Evolutionary conservation across 2,329 filamentous ascomycete genomes (phyloP), one percentile per base, ranked within the genome.

Genomic region (Zymoseptoria brevis): DNA sequence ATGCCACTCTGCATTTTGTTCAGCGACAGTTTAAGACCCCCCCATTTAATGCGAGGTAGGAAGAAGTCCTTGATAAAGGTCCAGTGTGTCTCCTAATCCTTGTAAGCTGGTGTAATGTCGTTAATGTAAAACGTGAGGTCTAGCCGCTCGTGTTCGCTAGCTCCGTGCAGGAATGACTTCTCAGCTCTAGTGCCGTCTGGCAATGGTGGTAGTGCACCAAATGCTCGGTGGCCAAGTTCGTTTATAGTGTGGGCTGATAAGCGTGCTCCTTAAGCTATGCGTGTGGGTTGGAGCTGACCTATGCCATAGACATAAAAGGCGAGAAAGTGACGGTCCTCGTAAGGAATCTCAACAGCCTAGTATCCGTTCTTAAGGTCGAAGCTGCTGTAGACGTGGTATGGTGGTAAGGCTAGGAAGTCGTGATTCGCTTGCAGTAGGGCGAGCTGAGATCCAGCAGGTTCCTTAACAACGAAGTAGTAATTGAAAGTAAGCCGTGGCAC

Each of bases 361-460:
- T 57, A 57, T 48, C n/a, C 30, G 30, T 54, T 54, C 56, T 57
- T 57, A 19, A 57, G 24, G 50, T 57, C n/a, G n/a, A 57, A 57
- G 22, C 26, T 49, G 2, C 16, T 54, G 30, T 41, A 57, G 3
- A 11, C 45, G 4, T 7, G 24, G 49, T 57, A 50, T 50, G 13
- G 4, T 5, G 48, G 48, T 50, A 50, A 13, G 5, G 48, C 5
- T 5, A 50, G 48, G 48, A 50, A 50, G 16, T n/a, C 6, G 13
- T 50, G 13, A 30, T 30, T 22, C 11, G 53, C 50, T 13, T 30
- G 7, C 3, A 41, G 49, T n/a, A 57, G 56, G 19, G 53, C 19
- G 24, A 57, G 53, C 22, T 57, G 49, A 19, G 48, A 53, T 8
- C 56, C 16, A 2, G 19, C 16, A 9, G 35, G 56, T 30, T 57